Evolutionary conservation across 352 stramenopile genomes (phyloP).

Genomic region (Hyaloperonospora arabidopsidis): DNA sequence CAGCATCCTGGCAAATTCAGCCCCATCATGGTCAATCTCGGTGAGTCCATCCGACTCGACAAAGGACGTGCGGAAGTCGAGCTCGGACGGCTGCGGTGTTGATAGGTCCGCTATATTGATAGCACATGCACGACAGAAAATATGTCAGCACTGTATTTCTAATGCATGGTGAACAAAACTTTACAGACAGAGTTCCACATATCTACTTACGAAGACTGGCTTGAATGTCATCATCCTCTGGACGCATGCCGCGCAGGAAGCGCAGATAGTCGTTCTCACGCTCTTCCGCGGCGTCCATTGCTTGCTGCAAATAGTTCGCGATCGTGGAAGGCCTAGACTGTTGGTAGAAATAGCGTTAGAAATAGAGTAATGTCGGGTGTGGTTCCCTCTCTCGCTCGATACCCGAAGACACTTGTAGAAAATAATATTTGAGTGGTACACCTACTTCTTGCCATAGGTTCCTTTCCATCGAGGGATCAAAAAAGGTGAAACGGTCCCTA

Average conservation of each 20-base stretch:
- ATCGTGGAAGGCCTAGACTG: no score
- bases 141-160: not conserved
- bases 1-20: slow-evolving; percentile 65
- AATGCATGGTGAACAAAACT: not conserved
- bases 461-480: no score
- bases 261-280: slow-evolving; percentile 71
- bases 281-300: slow-evolving; percentile 33
- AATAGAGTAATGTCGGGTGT: not conserved
- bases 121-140: not conserved
- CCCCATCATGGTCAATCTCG: slow-evolving; percentile 61
- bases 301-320: not conserved
- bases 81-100: slow-evolving; percentile 41
- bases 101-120: slow-evolving; percentile 41
- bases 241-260: slow-evolving; percentile 61
- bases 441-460: no score
- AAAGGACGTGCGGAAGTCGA: slow-evolving; percentile 76
- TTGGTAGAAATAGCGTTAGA: not conserved
- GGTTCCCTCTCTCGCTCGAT: no score
- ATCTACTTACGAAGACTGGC: slow-evolving; percentile 30
- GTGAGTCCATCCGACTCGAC: slow-evolving; percentile 42
- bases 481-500: no score
- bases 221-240: slow-evolving; percentile 48
- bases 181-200: not conserved
- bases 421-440: no score
- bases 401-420: no score